Conservation (phyloP, 805 yeast genomes). For the Debaryomyces castellii region DNA sequence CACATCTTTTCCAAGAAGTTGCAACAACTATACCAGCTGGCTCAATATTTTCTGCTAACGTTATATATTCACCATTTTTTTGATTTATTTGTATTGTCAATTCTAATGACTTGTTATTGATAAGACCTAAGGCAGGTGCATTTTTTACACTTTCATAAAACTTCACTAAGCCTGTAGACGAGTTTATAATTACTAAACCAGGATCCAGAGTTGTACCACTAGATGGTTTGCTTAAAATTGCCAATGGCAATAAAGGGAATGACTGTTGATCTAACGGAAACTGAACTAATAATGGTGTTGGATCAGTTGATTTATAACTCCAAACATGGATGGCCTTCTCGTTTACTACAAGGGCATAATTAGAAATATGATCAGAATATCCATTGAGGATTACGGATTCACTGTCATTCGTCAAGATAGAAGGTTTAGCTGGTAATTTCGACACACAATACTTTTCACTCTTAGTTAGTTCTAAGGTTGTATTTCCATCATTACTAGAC, state of each 20-base stretch:
- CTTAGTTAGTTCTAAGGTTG: constrained; percentile 49
- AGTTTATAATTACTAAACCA: constrained; percentile 68
- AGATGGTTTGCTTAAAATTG: constrained; percentile 57
- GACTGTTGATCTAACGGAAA: constrained; percentile 39
- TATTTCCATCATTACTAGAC: background rate
- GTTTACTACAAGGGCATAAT: constrained; percentile 50
- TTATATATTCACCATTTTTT: constrained; percentile 52
- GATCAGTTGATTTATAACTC: constrained; percentile 64
- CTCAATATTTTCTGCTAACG: constrained; percentile 57
- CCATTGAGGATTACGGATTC: constrained; percentile 31
- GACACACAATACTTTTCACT: constrained; percentile 58
- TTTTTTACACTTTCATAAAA: constrained; percentile 76
- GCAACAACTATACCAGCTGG: constrained; percentile 74
- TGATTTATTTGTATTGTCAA: constrained; percentile 37
- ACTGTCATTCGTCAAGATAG: constrained; percentile 21
- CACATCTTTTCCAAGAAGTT: constrained; percentile 67
- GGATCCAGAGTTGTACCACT: constrained; percentile 54
- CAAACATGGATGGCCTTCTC: constrained; percentile 61
- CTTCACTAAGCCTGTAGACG: constrained; percentile 55
- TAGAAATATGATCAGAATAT: constrained; percentile 45
- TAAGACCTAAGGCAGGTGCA: constrained; percentile 63
- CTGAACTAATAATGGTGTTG: constrained; percentile 55
- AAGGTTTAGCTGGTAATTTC: constrained; percentile 57
- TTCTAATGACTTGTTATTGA: constrained; percentile 44
- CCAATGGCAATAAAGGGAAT: constrained; percentile 42